A percentile compares a stretch with the other conserved stretches of the same genome.
Conservation (phyloP, 1,139 yeast species). For the Barnettozyma hawaiiensis region DNA sequence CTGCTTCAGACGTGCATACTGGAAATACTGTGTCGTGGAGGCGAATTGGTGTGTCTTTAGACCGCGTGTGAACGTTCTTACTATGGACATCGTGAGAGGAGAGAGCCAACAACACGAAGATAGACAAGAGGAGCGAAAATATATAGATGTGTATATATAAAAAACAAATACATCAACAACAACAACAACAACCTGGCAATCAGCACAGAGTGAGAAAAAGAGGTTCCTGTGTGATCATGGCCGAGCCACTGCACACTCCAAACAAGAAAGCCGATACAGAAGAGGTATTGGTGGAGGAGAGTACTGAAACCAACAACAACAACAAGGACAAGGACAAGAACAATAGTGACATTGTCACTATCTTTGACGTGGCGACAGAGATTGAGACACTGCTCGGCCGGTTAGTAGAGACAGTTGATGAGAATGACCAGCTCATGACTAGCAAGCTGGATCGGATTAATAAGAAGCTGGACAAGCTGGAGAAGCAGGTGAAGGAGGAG, state of each 20-base stretch:
- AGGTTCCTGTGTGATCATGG: too few relatives aligned
- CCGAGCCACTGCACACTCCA: constrained; percentile 12
- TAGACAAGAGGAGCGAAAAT: too few relatives aligned
- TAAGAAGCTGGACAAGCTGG: constrained; percentile 23
- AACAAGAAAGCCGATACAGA: constrained; percentile 6
- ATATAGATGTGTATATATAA: too few relatives aligned
- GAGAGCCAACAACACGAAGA: too few relatives aligned
- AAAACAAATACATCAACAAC: too few relatives aligned
- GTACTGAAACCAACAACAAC: background rate
- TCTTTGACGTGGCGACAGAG: constrained; percentile 47
- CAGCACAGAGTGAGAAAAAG: too few relatives aligned
- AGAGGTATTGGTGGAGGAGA: background rate
- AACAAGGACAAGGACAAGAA: background rate
- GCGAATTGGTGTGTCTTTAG: constrained; percentile 7
- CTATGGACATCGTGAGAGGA: background rate
- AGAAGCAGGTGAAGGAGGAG: constrained; percentile 11
- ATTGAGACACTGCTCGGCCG: constrained; percentile 39
- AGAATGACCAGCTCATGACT: constrained; percentile 13
- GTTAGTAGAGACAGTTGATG: constrained; percentile 25
- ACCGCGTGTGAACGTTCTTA: background rate
- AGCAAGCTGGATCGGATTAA: constrained; percentile 20
- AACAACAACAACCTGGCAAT: background rate
- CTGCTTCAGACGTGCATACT: constrained; percentile 26
- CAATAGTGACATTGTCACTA: constrained; percentile 31
- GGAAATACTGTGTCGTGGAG: constrained; percentile 24